Evolutionary conservation across 352 stramenopile genomes (phyloP).

Genomic region (Phytopythium litorale): DNA sequence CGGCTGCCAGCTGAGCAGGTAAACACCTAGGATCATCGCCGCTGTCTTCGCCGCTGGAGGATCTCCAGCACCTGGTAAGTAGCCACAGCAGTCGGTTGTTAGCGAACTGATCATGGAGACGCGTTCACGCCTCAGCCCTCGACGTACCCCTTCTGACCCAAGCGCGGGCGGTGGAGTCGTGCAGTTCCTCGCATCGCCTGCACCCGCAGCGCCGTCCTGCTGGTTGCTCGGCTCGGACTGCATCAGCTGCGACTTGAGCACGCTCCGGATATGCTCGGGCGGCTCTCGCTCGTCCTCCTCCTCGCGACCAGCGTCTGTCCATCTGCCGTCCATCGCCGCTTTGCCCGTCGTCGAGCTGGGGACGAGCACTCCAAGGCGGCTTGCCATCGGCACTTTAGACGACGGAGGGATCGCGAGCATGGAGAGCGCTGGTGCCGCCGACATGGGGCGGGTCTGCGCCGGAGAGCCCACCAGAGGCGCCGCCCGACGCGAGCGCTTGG

Average conservation of each 20-base stretch:
- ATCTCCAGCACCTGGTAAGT: conserved; percentile 49
- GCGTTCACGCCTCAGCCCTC: background rate
- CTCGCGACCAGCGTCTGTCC: background rate
- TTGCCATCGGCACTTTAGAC: conserved; percentile 8
- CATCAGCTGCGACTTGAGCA: conserved; percentile 51
- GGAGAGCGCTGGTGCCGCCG: conserved; percentile 1
- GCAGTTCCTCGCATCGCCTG: background rate
- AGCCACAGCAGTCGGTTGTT: background rate
- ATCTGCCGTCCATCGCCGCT: background rate
- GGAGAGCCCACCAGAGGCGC: conserved; percentile 17
- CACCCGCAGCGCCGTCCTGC: conserved; percentile 42
- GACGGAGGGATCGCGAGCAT: background rate
- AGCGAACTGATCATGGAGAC: background rate
- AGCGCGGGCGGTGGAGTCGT: background rate
- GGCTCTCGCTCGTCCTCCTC: conserved; percentile 11
- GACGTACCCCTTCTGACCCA: conserved; percentile 41
- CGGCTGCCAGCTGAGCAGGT: conserved; percentile 18
- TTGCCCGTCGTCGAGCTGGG: conserved; percentile 1
- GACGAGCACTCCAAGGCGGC: conserved; percentile 14
- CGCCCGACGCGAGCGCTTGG: conserved; percentile 27
- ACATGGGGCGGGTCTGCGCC: background rate
- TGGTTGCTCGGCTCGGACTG: conserved; percentile 36
- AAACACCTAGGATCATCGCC: conserved; percentile 4
- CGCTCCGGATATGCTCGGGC: conserved; percentile 50
- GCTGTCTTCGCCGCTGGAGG: conserved; percentile 40